phyloP scores from a whole-genome alignment of 345 rosid genomes.

The Ceriops zippeliana region DNA sequence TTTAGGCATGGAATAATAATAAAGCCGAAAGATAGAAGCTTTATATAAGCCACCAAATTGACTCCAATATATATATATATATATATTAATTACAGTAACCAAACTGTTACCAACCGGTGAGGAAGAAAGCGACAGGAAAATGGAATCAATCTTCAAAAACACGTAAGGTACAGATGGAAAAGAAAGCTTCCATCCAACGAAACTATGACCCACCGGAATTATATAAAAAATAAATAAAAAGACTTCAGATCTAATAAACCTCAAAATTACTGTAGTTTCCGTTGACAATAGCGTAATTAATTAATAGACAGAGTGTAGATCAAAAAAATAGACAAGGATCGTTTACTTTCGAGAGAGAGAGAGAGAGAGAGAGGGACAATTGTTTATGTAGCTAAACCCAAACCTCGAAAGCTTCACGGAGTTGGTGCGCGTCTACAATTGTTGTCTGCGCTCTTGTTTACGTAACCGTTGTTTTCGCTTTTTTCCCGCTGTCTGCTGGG shows the following conservation, averaged over 20 bases:
- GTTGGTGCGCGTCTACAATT: too few relatives aligned
- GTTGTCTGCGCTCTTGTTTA: not conserved
- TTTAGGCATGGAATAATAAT: not conserved
- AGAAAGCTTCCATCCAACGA: constrained; percentile 33
- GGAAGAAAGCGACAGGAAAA: not conserved
- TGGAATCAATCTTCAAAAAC: constrained; percentile 26
- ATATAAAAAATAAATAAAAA: not conserved
- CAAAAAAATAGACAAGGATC: too few relatives aligned
- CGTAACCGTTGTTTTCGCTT: not conserved
- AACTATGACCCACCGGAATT: constrained; percentile 19
- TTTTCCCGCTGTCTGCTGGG: not conserved
- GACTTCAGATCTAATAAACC: constrained; percentile 31
- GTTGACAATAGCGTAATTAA: too few relatives aligned
- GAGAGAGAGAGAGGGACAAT: too few relatives aligned
- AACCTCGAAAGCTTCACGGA: too few relatives aligned
- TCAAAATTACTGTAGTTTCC: too few relatives aligned
- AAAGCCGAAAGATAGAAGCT: constrained; percentile 11
- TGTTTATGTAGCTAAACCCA: too few relatives aligned
- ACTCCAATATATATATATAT: not conserved
- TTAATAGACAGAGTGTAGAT: too few relatives aligned
- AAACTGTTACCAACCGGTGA: constrained; percentile 32
- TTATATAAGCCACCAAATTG: constrained; percentile 21
- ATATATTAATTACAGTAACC: constrained; percentile 7
- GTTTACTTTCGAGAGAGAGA: too few relatives aligned
- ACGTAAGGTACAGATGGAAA: constrained; percentile 18